phyloP scores from a whole-genome alignment of 768 basidiomycete species.

The Trametopsis cervina region DNA sequence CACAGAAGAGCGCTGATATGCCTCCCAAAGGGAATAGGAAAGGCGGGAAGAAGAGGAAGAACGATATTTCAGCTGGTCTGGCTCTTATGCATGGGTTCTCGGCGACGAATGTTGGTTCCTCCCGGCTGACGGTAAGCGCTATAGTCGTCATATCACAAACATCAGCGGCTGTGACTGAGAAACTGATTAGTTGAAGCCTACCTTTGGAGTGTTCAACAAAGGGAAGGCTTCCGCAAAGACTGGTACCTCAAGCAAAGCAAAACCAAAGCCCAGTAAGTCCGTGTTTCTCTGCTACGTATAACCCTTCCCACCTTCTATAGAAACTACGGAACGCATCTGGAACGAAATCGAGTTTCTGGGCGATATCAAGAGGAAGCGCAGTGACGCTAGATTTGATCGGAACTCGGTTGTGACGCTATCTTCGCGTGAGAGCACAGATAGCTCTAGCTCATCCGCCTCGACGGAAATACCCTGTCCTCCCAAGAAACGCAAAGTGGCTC shows the following conservation, averaged over 20 bases:
- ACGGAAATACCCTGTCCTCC: no score
- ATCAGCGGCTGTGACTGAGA: not conserved
- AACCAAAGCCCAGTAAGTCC: constrained; percentile 20
- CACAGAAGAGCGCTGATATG: constrained; percentile 1
- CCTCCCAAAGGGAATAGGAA: constrained; percentile 14
- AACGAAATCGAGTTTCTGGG: constrained; percentile 1
- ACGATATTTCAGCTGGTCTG: constrained; percentile 39
- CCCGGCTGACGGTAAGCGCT: constrained; percentile 52
- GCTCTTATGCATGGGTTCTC: constrained; percentile 65
- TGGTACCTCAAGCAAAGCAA: constrained; percentile 16
- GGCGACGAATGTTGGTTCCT: constrained; percentile 54
- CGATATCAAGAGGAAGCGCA: not conserved
- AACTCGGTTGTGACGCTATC: no score
- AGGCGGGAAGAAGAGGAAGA: constrained; percentile 21
- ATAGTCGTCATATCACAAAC: not conserved
- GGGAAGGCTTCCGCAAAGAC: constrained; percentile 53
- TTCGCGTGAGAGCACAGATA: no score
- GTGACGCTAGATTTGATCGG: no score
- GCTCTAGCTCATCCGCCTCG: no score
- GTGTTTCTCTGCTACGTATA: constrained; percentile 1
- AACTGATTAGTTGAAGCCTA: constrained; percentile 34
- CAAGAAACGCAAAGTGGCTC: no score
- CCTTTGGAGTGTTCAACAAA: constrained; percentile 54
- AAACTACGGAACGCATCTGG: not conserved
- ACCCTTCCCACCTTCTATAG: not conserved